phyloP scores from a whole-genome alignment of 352 stramenopile species.

The Elongisporangium prolatum region DNA sequence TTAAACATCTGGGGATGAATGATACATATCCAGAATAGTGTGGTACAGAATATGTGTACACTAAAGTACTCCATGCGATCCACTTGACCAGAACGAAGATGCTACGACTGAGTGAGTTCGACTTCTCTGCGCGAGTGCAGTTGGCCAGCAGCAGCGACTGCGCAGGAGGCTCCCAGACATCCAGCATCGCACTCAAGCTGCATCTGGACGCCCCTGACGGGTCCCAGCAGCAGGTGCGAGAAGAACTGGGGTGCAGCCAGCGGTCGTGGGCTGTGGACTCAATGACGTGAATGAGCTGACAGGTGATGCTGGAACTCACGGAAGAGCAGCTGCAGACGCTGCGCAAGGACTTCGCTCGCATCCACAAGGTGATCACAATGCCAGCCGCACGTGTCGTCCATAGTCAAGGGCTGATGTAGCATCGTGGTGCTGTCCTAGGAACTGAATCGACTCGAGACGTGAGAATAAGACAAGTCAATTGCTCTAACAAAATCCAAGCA shows the following conservation, averaged over 20 bases:
- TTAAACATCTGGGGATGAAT: constrained; percentile 1
- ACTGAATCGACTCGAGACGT: neutral
- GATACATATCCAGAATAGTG: neutral
- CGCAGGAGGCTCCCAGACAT: constrained; percentile 27
- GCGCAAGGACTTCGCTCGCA: constrained; percentile 31
- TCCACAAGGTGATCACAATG: constrained; percentile 22
- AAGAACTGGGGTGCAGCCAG: neutral
- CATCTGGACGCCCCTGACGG: constrained; percentile 22
- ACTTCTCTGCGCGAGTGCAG: constrained; percentile 70
- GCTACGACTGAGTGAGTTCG: constrained; percentile 41
- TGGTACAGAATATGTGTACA: neutral
- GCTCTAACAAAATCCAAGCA: neutral
- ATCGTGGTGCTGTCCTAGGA: neutral
- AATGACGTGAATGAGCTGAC: neutral
- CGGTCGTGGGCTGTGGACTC: neutral
- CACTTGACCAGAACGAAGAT: constrained; percentile 3
- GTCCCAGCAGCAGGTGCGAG: constrained; percentile 27
- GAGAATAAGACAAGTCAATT: neutral
- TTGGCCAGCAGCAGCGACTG: constrained; percentile 59
- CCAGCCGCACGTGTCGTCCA: neutral
- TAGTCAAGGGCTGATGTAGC: neutral
- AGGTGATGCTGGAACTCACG: constrained; percentile 50
- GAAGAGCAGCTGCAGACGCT: constrained; percentile 27
- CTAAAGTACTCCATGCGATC: neutral
- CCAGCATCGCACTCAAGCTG: constrained; percentile 51